Evolutionary conservation across 2,329 filamentous ascomycete genomes (phyloP), one percentile per base, ranked within the genome.

Genomic region (Reticulascus tulasneorum): DNA sequence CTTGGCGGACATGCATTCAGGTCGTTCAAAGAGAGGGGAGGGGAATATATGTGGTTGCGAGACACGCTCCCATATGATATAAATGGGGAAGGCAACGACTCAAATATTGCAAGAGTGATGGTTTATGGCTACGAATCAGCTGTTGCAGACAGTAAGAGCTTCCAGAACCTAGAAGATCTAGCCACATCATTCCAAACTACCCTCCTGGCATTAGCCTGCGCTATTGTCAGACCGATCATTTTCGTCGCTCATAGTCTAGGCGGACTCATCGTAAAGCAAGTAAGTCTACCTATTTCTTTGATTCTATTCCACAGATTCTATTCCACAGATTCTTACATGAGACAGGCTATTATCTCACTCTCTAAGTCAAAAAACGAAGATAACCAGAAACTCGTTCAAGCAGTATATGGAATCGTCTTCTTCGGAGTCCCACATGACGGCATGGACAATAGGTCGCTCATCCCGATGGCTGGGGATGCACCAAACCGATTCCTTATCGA

Each of bases 1-100:
- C 44, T 53, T 13, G 48, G 48, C 12, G 42, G 45, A 4, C 50
- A 54, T 33, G 49, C 51, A 2, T 53, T 48, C 18, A 42, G 47
- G 1, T 54, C 51, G 2, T 54, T 54, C 35, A 51, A 51, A 31
- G 44, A 48, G 16, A 38, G 30, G 18, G 38, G 26, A n/a, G 46
- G 46, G 2, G 6, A 22, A 8, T 37, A 48, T 20, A 50, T 52
- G 48, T 54, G 51, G 51, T 42, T 53, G n/a, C 41, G 46, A 8
- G 50, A 54, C 33, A 17, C 42, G 3, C 42, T 54, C 1, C 39
- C 43, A 5, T 27, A 34, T 4, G 40, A 52, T 37, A 18, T 51
- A 7, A 29, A 11, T 6, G 27, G 28, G 11, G 24, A 27, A 17
- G 12, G 13, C 7, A 35, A 12, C 3, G 9, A 23, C n/a, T 12